Evolutionary conservation across 768 basidiomycete genomes (phyloP).

Genomic region (Kwoniella heveanensis): DNA sequence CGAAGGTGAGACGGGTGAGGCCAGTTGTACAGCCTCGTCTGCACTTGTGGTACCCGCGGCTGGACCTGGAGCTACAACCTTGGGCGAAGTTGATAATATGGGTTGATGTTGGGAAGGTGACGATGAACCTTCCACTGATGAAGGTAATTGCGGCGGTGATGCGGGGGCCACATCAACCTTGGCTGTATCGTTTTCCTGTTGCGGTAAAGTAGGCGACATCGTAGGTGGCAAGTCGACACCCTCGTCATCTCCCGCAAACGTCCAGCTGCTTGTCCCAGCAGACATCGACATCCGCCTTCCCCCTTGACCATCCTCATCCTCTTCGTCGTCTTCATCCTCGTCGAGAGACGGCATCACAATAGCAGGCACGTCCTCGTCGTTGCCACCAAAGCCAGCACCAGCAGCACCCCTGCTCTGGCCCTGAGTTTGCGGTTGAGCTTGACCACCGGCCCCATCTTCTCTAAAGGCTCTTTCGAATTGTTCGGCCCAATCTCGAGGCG

Average conservation of each 20-base stretch:
- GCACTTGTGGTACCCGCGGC: background rate
- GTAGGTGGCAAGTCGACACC: conserved; percentile 33
- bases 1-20: conserved; percentile 6
- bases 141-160: background rate
- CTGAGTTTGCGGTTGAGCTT: conserved; percentile 5
- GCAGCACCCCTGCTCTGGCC: conserved; percentile 6
- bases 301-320: conserved; percentile 5
- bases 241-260: conserved; percentile 33
- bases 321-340: conserved; percentile 19
- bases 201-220: conserved; percentile 26
- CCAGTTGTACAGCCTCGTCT: background rate
- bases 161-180: background rate
- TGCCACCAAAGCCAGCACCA: conserved; percentile 15
- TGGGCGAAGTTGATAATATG: background rate
- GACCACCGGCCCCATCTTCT: conserved; percentile 34
- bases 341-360: conserved; percentile 19
- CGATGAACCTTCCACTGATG: background rate
- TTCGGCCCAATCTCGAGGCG: conserved; percentile 53
- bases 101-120: background rate
- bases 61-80: background rate
- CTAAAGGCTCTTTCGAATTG: conserved; percentile 48
- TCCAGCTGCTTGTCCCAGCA: conserved; percentile 32
- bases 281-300: conserved; percentile 16
- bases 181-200: background rate
- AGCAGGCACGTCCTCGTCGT: conserved; percentile 27